Conservation (phyloP, 2,329 filamentous ascomycete genomes). For the Botryotinia convoluta region DNA sequence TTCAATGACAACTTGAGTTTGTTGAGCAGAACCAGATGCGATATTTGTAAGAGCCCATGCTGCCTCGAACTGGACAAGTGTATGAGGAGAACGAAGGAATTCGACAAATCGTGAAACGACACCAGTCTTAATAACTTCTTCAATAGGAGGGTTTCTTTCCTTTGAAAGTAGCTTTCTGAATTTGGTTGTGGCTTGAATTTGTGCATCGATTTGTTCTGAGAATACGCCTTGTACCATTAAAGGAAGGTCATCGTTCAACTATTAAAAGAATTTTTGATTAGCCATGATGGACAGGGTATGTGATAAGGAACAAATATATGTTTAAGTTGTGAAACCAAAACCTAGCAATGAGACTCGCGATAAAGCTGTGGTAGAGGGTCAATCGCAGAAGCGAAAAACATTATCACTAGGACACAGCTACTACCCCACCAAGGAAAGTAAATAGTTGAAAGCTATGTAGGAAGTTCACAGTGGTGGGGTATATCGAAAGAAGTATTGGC, state of each 20-base stretch:
- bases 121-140: conserved; percentile 98
- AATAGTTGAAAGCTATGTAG: conserved; percentile 26
- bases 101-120: conserved; percentile 97
- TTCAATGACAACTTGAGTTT: conserved; percentile 98
- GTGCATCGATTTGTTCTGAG: conserved; percentile 95
- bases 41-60: conserved; percentile 99
- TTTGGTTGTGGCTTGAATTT: conserved; percentile 96
- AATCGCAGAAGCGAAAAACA: conserved; percentile 36
- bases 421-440: conserved; percentile 37
- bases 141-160: conserved; percentile 97
- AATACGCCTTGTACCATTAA: conserved; percentile 98
- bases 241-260: conserved; percentile 97
- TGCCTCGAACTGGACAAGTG: conserved; percentile 97
- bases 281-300: conserved; percentile 23
- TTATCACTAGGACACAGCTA: conserved; percentile 26
- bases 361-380: conserved; percentile 22
- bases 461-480: conserved; percentile 8
- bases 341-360: neutral
- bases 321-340: conserved; percentile 15
- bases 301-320: conserved; percentile 17
- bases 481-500: neutral
- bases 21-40: conserved; percentile 91
- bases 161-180: conserved; percentile 98
- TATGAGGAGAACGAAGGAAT: conserved; percentile 96
- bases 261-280: conserved; percentile 27